These are phyloP conservation scores for Carex scoparia DNA, from an alignment of 176 grass and related monocot species.

Conservation along the genomic window DNA sequence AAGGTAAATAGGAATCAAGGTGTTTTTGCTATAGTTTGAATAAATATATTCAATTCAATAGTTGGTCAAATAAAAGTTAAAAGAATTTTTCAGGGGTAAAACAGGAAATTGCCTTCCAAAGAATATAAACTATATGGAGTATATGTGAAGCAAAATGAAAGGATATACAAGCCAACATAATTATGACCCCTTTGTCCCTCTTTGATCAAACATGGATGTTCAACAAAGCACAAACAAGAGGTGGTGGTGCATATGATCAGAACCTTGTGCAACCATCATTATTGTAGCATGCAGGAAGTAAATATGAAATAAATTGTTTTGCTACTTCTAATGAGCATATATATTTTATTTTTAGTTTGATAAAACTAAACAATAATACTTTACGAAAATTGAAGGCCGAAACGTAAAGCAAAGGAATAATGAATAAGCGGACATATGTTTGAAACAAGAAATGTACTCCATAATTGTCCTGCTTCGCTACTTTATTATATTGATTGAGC, in stretches of 20 bases:
- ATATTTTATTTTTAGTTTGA: not conserved
- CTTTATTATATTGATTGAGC: not conserved
- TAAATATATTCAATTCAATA: not conserved
- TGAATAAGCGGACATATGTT: not conserved
- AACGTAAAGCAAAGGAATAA: not conserved
- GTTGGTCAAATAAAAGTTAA: not conserved
- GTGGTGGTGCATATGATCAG: not conserved
- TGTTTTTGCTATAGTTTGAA: not conserved
- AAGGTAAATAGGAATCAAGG: not conserved
- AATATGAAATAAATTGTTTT: conserved; percentile 9
- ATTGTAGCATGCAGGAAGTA: not conserved
- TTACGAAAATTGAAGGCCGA: not conserved
- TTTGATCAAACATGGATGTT: conserved; percentile 16
- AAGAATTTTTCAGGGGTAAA: not conserved
- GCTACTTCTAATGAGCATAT: not conserved
- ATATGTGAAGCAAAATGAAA: conserved; percentile 20
- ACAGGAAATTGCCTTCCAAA: not conserved
- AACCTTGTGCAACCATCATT: not conserved
- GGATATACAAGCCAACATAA: conserved; percentile 15
- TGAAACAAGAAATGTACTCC: not conserved
- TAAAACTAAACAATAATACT: not conserved
- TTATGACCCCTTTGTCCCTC: conserved; percentile 7
- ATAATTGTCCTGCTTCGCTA: not conserved
- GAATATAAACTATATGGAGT: conserved; percentile 2
- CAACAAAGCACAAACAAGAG: conserved; percentile 19